Conservation (phyloP, 2,329 filamentous ascomycete genomes). For the Monosporascus sp. region DNA sequence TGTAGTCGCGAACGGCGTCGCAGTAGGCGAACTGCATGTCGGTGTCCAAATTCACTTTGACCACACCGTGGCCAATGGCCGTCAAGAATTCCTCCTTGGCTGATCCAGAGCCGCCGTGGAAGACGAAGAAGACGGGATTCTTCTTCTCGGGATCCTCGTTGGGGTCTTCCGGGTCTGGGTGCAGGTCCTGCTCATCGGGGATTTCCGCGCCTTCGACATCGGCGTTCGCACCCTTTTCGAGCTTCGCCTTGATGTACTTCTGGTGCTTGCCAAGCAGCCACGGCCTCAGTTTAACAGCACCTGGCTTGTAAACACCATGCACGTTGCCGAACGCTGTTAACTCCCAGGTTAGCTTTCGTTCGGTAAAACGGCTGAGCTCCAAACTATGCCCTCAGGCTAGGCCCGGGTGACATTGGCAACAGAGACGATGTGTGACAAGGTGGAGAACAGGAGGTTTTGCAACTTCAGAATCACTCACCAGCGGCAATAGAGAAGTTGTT, state of each 20-base stretch:
- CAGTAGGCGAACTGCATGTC: constrained; percentile 97
- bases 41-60: constrained; percentile 99
- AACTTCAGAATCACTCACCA: constrained; percentile 37
- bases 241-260: constrained; percentile 79
- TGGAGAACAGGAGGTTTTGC: no score
- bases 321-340: constrained; percentile 76
- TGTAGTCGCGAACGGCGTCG: constrained; percentile 87
- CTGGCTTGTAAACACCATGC: constrained; percentile 97
- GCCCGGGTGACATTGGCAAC: no score
- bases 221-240: constrained; percentile 25
- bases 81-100: constrained; percentile 84
- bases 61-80: constrained; percentile 88
- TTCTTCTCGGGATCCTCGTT: constrained; percentile 51
- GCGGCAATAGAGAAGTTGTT: constrained; percentile 98
- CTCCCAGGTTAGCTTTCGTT: background rate
- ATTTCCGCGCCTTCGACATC: background rate
- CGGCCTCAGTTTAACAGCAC: constrained; percentile 94
- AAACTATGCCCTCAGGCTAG: no score
- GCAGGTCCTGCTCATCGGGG: background rate
- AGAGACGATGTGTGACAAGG: no score
- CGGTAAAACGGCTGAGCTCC: no score
- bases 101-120: constrained; percentile 96
- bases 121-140: constrained; percentile 98
- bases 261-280: constrained; percentile 97
- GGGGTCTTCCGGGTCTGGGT: background rate